These are phyloP conservation scores for Solanum appendiculatum DNA, from an alignment of 257 asterid genomes.

Conservation along the genomic window DNA sequence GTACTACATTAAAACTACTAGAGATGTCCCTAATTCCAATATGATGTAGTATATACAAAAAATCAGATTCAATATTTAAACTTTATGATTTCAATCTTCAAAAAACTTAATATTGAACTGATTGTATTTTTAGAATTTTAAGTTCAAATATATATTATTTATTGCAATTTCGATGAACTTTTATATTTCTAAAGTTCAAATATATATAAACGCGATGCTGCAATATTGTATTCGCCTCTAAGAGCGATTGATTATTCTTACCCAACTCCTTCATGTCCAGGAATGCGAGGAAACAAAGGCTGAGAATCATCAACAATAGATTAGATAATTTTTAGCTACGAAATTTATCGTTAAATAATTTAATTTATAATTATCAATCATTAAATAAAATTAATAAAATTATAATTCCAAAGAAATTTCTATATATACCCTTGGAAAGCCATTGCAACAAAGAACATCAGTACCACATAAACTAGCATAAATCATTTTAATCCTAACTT, in stretches of 20 bases:
- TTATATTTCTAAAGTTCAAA: neutral
- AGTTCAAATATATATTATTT: neutral
- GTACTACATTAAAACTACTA: neutral
- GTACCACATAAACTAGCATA: slow-evolving; percentile 65
- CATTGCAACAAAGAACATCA: slow-evolving; percentile 31
- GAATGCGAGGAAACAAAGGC: slow-evolving; percentile 67
- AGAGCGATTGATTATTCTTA: slow-evolving; percentile 1
- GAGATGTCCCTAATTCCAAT: neutral
- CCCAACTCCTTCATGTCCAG: slow-evolving; percentile 95
- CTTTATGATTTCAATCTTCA: neutral
- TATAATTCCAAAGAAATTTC: neutral
- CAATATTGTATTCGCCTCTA: too few relatives aligned
- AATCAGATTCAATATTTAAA: too few relatives aligned
- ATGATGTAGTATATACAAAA: too few relatives aligned
- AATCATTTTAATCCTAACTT: slow-evolving; percentile 51
- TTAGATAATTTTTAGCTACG: neutral
- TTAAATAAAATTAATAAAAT: neutral
- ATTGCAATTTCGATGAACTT: neutral
- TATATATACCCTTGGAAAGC: slow-evolving; percentile 12
- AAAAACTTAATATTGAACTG: too few relatives aligned
- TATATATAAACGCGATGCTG: too few relatives aligned
- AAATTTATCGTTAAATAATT: neutral
- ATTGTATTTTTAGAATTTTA: too few relatives aligned
- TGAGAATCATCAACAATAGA: slow-evolving; percentile 3
- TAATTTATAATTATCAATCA: neutral